A percentile compares a stretch with the other conserved stretches of the same genome.
Evolutionary conservation across 768 basidiomycete genomes (phyloP).

Genomic region (Naganishia antarctica): DNA sequence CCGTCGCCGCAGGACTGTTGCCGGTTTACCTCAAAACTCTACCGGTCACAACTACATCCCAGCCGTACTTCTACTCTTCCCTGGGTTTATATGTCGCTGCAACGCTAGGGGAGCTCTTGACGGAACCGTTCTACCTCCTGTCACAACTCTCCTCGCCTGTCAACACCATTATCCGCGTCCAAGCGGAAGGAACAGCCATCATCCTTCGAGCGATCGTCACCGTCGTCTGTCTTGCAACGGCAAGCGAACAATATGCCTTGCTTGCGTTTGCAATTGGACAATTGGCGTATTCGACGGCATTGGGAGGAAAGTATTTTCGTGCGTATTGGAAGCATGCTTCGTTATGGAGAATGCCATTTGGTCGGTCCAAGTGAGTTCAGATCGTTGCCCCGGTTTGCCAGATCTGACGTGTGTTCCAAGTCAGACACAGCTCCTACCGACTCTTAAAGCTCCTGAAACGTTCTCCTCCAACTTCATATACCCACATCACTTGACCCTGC

Average conservation of each 20-base stretch:
- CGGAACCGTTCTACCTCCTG: constrained; percentile 76
- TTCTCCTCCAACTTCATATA: constrained; percentile 5
- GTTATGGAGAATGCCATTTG: neutral
- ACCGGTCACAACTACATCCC: constrained; percentile 57
- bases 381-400: too few species aligned
- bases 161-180: constrained; percentile 66
- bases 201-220: constrained; percentile 68
- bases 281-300: constrained; percentile 58
- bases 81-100: constrained; percentile 68
- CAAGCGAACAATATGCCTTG: constrained; percentile 55
- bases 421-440: neutral
- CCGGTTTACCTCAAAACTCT: constrained; percentile 58
- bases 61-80: constrained; percentile 63
- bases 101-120: constrained; percentile 68
- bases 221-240: constrained; percentile 59
- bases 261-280: constrained; percentile 85
- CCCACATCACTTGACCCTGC: constrained; percentile 56
- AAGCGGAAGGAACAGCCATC: constrained; percentile 80
- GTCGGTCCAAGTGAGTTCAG: neutral
- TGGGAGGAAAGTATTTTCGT: constrained; percentile 52
- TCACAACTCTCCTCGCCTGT: constrained; percentile 60
- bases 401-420: neutral
- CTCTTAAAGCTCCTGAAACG: neutral
- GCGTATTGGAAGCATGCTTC: constrained; percentile 2
- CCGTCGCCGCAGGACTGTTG: constrained; percentile 58